Evolutionary conservation across 1,139 yeast species (phyloP), one percentile per base, ranked within the genome.

Genomic region (Yamadazyma kanchanaburiensis): DNA sequence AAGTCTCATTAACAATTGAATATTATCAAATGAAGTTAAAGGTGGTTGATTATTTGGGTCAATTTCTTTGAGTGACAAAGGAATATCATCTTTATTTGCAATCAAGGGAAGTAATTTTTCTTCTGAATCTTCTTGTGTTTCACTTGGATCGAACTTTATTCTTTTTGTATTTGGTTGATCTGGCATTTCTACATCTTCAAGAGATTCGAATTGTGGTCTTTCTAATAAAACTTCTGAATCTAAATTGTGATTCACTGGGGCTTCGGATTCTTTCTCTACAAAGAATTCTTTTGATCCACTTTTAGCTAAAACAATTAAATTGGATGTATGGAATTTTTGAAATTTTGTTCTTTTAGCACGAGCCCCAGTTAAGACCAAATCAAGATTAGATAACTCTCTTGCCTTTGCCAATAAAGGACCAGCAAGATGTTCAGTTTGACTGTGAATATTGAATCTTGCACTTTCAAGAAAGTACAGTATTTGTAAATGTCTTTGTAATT

Each of bases 31-130:
- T 45, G 80, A 80, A 4, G 76, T 64, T 33, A 94, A 68, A 2
- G 70, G 59, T 1, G 96, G 95, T 49, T 86, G 97, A 25, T 75
- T 56, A 48, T 88, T 89, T 20, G 96, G 95, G 50, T 91, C 95
- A 13, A 86, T 43, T 0, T 52, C 55, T 34, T 60, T 61, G 29
- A 88, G 64, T 1, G 55, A 65, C 4, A 49, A 54, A 0, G 95
- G 94, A 24, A 86, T 77, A 32, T 70, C 69, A n/a, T 77, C 80
- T 35, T 70, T 77, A 33, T 67, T 70, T 20, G 72, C 38, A 0
- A 83, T 84, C 14, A 80, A 62, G 2, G 91, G 91, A 24, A 82
- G 55, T 17, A 82, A 48, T 25, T 55, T 58, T 11, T 51, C 55
- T 5, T 21, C 15, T 25, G 55, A 59, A 27, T 50, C 55, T 8